Evolutionary conservation across 1,284 basidiomycete genomes (phyloP), one percentile per base, ranked within the genome.

Genomic region (Hemileccinum hortonii): DNA sequence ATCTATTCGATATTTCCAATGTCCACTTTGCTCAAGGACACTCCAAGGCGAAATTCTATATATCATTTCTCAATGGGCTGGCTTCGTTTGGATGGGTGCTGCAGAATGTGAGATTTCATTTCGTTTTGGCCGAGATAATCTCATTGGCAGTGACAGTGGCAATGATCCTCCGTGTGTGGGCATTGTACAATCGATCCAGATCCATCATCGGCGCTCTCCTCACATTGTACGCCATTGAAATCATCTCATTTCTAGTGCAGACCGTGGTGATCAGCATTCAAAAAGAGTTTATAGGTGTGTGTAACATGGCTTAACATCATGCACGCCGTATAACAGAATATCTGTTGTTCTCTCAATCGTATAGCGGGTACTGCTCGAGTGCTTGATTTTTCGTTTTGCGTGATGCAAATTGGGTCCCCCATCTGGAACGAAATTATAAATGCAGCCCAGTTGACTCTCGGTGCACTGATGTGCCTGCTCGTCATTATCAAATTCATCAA

Each of bases 51-150:
- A 15, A 32, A 32, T 32, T 14, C 12, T 32, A 1, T 14, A 6
- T 14, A 16, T 22, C 16, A 15, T 22, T 16, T 26, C 26, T 9
- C 26, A 26, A 26, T 26, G 26, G 26, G 26, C 26, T 6, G n/a
- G n/a, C 18, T 14, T 12, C 26, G 4, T 22, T 19, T 22, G 10
- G 15, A 14, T 50, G 49, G 41, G 22, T 43, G 40, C 33, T 16
- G 37, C 43, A 16, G 49, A 46, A 35, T 26, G 49, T 50, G 18
- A 50, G 49, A 37, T 42, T 6, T 26, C 22, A 16, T 15, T n/a
- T n/a, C n/a, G n/a, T n/a, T n/a, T n/a, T n/a, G n/a, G n/a, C n/a
- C n/a, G n/a, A n/a, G n/a, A n/a, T n/a, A n/a, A n/a, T n/a, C n/a
- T n/a, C n/a, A 18, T 16, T 21, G 30, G 10, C n/a, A 15, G 19